Base-by-base conservation (phyloP, 768 basidiomycete genomes). In the Rhodocollybia butyracea region DNA sequence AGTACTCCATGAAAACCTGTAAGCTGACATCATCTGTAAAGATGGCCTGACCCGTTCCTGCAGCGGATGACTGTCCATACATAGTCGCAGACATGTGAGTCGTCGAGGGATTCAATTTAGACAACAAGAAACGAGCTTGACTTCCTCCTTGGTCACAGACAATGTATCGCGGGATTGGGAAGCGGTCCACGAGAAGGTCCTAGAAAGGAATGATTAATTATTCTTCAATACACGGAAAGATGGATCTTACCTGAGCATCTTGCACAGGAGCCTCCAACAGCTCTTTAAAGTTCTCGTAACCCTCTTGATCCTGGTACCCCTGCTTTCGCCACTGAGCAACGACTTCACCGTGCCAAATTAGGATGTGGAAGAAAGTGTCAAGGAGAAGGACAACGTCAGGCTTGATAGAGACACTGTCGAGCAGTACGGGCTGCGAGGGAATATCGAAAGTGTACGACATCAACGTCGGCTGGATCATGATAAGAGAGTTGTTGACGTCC, bases 291-390 rank as follows among this genome's bases (percentile, higher is more conserved):
- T 99, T 98, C 72, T 98, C 97, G 64, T 98, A 97, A 32, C 94
- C 95, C 68, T 98, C 95, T 73, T 98, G 96, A 0, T 99, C 95
- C 65, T 98, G 97, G 66, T 98, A 99, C 0, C 94, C 95, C 11
- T 92, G 91, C 71, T 98, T 98, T 48, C 96, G 84, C 97, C 97
- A 99, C 68, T 94, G 89, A 0, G 97, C 95, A 46, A 99, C 82
- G 21, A 93, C 91, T 70, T 96, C 93, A 21, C 97, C 97, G 67
- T 99, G 97, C 88, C 97, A 98, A 70, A 99, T 98, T 64, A 98
- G 88, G 62, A 98, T 97, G 68, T 99, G 96, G 93, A 99, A 98
- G 83, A 96, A 99, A 2, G 96, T 98, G 66, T 99, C 97, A 52
- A 99, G 87, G 10, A 99, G 83, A 29, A 99, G 85, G 65, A 99